Base-by-base conservation (phyloP, 2,329 filamentous ascomycete species). In the Colletotrichum sublineola region DNA sequence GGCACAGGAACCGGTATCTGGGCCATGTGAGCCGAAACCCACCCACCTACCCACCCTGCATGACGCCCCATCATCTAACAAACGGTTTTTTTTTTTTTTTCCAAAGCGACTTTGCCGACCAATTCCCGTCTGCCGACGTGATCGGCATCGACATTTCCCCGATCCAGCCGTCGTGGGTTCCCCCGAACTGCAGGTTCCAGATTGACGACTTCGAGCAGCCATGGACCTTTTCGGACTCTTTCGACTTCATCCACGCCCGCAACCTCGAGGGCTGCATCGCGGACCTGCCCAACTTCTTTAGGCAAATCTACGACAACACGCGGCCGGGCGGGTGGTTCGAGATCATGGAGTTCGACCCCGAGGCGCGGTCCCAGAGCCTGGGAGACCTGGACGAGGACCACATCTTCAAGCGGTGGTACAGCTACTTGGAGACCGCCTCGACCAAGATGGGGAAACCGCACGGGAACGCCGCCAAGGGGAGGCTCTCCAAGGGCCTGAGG, bases 161-260 rank as follows among this genome's bases (percentile, higher is more conserved):
- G 0, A 87, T 89, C 14, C 88, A 90, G 75, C 87, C 88, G 0
- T 79, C 78, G 31, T 74, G 67, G 71, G 48, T 73, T 0, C 80
- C 81, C 0, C 81, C 81, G 1, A 83, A 84, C 31, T 63, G 81
- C 6, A 75, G 79, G 9, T 83, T 84, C 46, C 77, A 82, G 9
- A 79, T 84, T 67, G 82, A 80, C 64, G 82, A 80, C 74, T 79
- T 69, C 67, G 78, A 71, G 58, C 77, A 69, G 60, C 75, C 77
- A 0, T 91, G 89, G 89, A 81, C 87, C 6, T 24, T 69, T 20
- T 29, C 65, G 63, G 79, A 84, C 8, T 3, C 44, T 50, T 88
- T 90, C 76, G 89, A 92, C 80, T 90, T 87, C 74, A 86, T 92
- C 66, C 91, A 92, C 77, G 86, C 88, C 9, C 86, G 88, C 12